phyloP scores from a whole-genome alignment of 1,284 basidiomycete species.

The Tilletia setariae region DNA sequence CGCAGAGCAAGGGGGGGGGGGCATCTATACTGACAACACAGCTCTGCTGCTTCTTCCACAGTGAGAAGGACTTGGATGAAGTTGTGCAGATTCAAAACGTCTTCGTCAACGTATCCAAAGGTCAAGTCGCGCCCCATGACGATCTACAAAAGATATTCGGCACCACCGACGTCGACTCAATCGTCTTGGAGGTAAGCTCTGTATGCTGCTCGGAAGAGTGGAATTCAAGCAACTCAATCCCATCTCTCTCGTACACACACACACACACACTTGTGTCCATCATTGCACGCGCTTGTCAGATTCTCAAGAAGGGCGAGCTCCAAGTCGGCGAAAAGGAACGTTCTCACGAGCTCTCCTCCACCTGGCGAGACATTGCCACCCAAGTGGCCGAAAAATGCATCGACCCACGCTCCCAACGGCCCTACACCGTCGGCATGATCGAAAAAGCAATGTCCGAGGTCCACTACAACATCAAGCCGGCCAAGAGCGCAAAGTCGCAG shows the following conservation, averaged over 20 bases:
- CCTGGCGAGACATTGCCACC: conserved; percentile 89
- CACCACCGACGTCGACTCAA: conserved; percentile 68
- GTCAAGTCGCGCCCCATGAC: conserved; percentile 80
- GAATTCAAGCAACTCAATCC: neutral
- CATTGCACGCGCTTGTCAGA: conserved; percentile 55
- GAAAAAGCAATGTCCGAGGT: conserved; percentile 97
- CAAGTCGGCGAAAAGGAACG: conserved; percentile 97
- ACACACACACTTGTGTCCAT: too few relatives aligned
- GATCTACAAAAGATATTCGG: conserved; percentile 90
- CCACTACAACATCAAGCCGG: conserved; percentile 81
- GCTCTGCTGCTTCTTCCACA: conserved; percentile 7
- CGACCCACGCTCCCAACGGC: conserved; percentile 80
- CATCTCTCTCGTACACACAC: too few relatives aligned
- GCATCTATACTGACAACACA: too few relatives aligned
- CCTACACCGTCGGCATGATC: conserved; percentile 91
- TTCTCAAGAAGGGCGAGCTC: conserved; percentile 90
- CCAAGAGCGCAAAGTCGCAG: conserved; percentile 76
- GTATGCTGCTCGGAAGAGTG: conserved; percentile 32
- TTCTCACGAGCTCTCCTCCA: conserved; percentile 75
- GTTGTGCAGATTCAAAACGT: conserved; percentile 95
- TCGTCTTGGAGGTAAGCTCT: conserved; percentile 72
- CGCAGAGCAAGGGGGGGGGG: too few relatives aligned
- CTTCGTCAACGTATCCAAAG: conserved; percentile 94
- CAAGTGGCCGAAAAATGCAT: conserved; percentile 92
- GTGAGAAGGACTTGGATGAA: conserved; percentile 86